A percentile compares a stretch with the other conserved stretches of the same genome.
phyloP scores from a whole-genome alignment of 371 early-diverging fungal genomes.

The Gilbertella persicaria region DNA sequence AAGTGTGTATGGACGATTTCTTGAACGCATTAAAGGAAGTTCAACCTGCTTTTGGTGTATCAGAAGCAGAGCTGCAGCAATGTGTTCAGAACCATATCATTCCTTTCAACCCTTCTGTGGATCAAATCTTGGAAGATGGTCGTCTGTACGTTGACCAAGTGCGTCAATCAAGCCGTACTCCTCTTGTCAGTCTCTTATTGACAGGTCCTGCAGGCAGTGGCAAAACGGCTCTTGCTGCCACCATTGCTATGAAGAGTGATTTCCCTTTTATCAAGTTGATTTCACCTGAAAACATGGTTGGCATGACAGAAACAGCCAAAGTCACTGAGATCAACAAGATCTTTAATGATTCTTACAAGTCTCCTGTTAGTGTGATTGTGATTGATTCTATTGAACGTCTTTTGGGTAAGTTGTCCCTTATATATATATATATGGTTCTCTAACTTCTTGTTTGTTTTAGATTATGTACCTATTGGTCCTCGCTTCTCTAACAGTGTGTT shows the following conservation, averaged over 20 bases:
- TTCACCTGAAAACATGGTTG: slow-evolving; percentile 97
- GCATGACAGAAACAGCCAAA: slow-evolving; percentile 92
- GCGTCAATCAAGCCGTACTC: slow-evolving; percentile 78
- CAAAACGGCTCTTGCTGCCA: slow-evolving; percentile 98
- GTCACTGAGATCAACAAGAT: slow-evolving; percentile 92
- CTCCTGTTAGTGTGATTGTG: slow-evolving; percentile 94
- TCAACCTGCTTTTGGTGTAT: slow-evolving; percentile 96
- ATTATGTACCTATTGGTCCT: slow-evolving; percentile 98
- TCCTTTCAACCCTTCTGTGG: slow-evolving; percentile 71
- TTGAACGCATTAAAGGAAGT: slow-evolving; percentile 96
- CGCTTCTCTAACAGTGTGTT: slow-evolving; percentile 97
- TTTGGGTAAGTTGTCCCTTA: slow-evolving; percentile 54
- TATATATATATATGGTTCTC: background rate
- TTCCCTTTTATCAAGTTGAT: slow-evolving; percentile 99
- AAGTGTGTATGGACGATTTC: slow-evolving; percentile 93
- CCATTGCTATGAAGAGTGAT: slow-evolving; percentile 90
- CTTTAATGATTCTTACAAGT: slow-evolving; percentile 98
- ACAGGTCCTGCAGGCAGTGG: slow-evolving; percentile 94
- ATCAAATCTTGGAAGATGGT: slow-evolving; percentile 81
- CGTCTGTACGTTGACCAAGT: slow-evolving; percentile 88
- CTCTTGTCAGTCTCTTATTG: slow-evolving; percentile 84
- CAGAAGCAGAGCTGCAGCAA: slow-evolving; percentile 88
- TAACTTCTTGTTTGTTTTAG: slow-evolving; percentile 40
- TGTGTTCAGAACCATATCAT: slow-evolving; percentile 89
- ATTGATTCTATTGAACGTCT: slow-evolving; percentile 98